phyloP scores from a whole-genome alignment of 1,139 yeast species.

The Casaregolazyma lundiana region DNA sequence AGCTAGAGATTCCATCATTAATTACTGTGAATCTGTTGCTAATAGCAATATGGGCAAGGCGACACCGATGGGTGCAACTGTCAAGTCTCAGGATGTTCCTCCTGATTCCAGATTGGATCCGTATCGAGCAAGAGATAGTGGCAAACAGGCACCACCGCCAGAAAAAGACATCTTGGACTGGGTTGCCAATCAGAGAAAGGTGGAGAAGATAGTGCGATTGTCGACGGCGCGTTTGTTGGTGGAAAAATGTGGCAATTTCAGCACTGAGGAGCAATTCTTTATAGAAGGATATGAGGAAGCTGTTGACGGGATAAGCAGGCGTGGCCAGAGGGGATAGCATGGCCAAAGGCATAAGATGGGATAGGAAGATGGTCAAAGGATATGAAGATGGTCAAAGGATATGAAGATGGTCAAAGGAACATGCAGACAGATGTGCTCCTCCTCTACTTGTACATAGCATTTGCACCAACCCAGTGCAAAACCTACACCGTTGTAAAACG shows the following conservation, averaged over 20 bases:
- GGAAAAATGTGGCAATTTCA: constrained; percentile 25
- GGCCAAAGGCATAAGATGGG: too few species aligned
- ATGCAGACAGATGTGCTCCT: too few species aligned
- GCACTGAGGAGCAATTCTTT: constrained; percentile 5
- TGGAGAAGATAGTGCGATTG: constrained; percentile 34
- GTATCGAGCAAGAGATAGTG: constrained; percentile 31
- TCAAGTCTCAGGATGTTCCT: background rate
- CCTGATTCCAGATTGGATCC: constrained; percentile 35
- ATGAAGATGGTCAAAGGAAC: too few species aligned
- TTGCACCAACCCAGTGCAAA: too few species aligned
- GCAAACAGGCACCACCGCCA: constrained; percentile 16
- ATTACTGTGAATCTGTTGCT: constrained; percentile 30
- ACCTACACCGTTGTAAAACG: too few species aligned
- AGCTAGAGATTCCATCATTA: constrained; percentile 29
- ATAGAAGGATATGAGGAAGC: constrained; percentile 2
- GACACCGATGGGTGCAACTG: background rate
- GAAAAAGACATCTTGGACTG: constrained; percentile 25
- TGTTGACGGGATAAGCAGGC: background rate
- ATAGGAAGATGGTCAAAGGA: too few species aligned
- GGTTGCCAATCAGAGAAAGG: constrained; percentile 27
- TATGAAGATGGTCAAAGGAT: too few species aligned
- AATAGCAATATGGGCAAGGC: constrained; percentile 10
- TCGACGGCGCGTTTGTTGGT: constrained; percentile 23
- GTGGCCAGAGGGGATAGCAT: too few species aligned
- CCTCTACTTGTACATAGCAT: too few species aligned